Base-by-base conservation (phyloP, 495 filamentous ascomycete species). In the Lasiosphaeria ovina region DNA sequence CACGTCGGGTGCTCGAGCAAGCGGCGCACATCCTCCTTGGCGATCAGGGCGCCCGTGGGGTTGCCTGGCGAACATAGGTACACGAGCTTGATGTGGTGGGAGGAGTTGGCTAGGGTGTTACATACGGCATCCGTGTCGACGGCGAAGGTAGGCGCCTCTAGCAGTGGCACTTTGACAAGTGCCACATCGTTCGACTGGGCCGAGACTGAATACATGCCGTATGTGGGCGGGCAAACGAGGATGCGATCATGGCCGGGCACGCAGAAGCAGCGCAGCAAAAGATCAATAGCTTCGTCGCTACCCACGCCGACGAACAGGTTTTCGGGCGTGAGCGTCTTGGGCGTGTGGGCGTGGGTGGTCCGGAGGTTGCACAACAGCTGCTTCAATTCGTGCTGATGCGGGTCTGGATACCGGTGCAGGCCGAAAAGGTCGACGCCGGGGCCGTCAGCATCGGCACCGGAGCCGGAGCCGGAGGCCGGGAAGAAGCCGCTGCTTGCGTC, bases 161-260 rank as follows among this genome's bases (percentile, higher is more conserved):
- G 67, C n/a, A 98, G 77, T 2, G 91, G 90, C 16, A 97, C 87
- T 69, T 89, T 90, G 66, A 96, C 88, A 7, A 98, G 81, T 14
- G 82, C 82, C 32, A 98, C 76, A 67, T 98, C 95, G 76, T 98
- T 98, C 60, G 96, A 87, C 66, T 93, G 87, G 0, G 95, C 94
- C 51, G 90, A 94, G 16, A 98, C 94, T 31, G 84, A 81, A 76
- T 98, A 98, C 94, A 98, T 98, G 67, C 94, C 94, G 76, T 98
- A 98, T 0, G 94, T 98, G 0, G 95, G 94, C 24, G 94, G 94
- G 69, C 92, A 97, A 33, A 90, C 92, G 11, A 98, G 83, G 71
- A 98, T 93, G 64, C 89, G 90, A 74, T 98, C 95, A 54, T 78
- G 80, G 31, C 91, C 90, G 1, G 94, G 94, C 3, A 82, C 75